These are phyloP conservation scores for Penicillium sp. DNA, from an alignment of 2,329 filamentous ascomycete genomes.

Conservation along the genomic window DNA sequence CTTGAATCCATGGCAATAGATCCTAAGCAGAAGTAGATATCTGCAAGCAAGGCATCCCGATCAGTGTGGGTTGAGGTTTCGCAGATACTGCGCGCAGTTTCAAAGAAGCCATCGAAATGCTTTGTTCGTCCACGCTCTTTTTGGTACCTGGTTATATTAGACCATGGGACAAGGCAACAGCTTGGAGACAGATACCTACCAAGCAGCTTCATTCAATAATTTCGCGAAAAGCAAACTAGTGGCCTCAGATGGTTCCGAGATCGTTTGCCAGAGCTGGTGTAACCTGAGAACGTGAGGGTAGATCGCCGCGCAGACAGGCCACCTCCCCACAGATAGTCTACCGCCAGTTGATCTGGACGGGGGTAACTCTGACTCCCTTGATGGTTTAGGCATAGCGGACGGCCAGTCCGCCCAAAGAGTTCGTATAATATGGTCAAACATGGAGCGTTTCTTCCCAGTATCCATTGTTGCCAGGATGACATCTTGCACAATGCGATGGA, in stretches of 20 bases:
- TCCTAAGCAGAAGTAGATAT: slow-evolving; percentile 23
- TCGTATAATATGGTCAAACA: slow-evolving; percentile 13
- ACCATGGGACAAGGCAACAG: too few relatives aligned
- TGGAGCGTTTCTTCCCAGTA: slow-evolving; percentile 12
- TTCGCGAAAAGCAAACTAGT: slow-evolving; percentile 23
- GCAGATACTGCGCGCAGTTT: slow-evolving; percentile 22
- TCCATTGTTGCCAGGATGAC: slow-evolving; percentile 22
- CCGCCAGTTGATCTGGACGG: slow-evolving; percentile 14
- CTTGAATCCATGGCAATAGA: slow-evolving; percentile 22
- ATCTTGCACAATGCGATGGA: slow-evolving; percentile 31
- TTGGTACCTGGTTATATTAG: slow-evolving; percentile 24
- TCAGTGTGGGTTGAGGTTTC: slow-evolving; percentile 21
- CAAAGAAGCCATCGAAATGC: slow-evolving; percentile 24
- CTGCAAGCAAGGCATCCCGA: slow-evolving; percentile 20
- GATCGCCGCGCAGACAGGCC: slow-evolving; percentile 24
- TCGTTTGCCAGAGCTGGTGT: slow-evolving; percentile 19
- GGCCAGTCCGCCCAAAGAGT: slow-evolving; percentile 22
- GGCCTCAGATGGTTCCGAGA: slow-evolving; percentile 9
- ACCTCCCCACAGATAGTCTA: slow-evolving; percentile 20
- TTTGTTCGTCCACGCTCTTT: slow-evolving; percentile 24
- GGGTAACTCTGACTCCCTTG: slow-evolving; percentile 16
- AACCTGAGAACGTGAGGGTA: slow-evolving; percentile 26
- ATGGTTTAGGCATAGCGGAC: slow-evolving; percentile 21
- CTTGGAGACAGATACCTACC: too few relatives aligned
- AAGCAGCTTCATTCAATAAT: slow-evolving; percentile 25